Base-by-base conservation (phyloP, 495 filamentous ascomycete species). In the Cryomyces minteri region DNA sequence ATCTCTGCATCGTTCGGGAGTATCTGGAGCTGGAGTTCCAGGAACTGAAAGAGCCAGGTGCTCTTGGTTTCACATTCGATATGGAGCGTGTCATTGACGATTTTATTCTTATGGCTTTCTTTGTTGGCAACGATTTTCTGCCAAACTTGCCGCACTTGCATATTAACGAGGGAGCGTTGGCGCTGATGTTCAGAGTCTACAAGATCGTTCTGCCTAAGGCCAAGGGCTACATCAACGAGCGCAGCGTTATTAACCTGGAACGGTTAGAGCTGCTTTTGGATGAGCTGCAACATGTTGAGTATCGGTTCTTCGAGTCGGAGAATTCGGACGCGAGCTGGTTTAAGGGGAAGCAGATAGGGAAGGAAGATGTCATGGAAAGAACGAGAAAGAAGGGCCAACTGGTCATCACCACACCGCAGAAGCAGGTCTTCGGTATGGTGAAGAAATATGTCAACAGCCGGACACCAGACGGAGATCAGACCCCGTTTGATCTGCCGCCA, bases 61-160 rank as follows among this genome's bases (percentile, higher is more conserved):
- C 66, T 50, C 69, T 95, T 56, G 68, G 66, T 31, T 84, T 94
- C 51, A 67, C 73, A 25, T 98, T 90, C 56, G 83, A 99, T 53
- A 81, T 96, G 80, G 92, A 99, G 62, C 77, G 81, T 48, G 75
- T 96, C 51, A 95, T 99, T 62, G 92, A 99, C 54, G 90, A 99
- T 67, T 96, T 99, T 62, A 96, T 99, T 57, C 73, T 99, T 38
- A 93, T 99, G 84, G 88, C 86, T 31, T 99, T 99, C 67, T 99
- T 99, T 58, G 86, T 99, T 58, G 92, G 92, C 59, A 99, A 99
- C 61, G 92, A 99, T 65, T 99, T 99, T 64, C 72, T 99, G 55
- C 92, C 92, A 4, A 94, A 96, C 63, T 67, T 99, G 43, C 92
- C 92, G 3, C 84, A 92, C 51, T 65, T 99, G 48, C 92, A 96